phyloP scores from a whole-genome alignment of 305 asterid species.

The Fraxinus angustifolia region DNA sequence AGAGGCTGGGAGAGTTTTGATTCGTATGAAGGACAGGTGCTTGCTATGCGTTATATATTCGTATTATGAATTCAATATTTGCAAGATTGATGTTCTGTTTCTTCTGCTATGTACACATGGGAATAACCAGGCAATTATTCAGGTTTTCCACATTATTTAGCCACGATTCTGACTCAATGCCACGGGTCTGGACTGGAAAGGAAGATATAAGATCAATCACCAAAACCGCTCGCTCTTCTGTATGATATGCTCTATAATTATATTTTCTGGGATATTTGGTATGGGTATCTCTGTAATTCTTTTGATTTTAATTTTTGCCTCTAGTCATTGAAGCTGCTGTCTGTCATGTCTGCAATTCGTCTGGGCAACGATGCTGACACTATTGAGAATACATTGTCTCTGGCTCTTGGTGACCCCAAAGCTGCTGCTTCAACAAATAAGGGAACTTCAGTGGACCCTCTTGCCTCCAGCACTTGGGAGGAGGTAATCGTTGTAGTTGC shows the following conservation, averaged over 20 bases:
- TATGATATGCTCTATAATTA: constrained; percentile 40
- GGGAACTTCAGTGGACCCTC: constrained; percentile 67
- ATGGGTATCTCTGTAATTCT: background rate
- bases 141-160: constrained; percentile 88
- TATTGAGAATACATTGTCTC: constrained; percentile 70
- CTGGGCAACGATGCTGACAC: constrained; percentile 70
- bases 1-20: constrained; percentile 89
- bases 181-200: constrained; percentile 98
- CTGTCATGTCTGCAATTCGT: constrained; percentile 93
- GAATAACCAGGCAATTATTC: constrained; percentile 23
- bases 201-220: constrained; percentile 98
- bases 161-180: constrained; percentile 94
- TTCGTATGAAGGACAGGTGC: constrained; percentile 95
- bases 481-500: constrained; percentile 47
- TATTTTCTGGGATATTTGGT: constrained; percentile 18
- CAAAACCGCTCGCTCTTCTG: constrained; percentile 92
- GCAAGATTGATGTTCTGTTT: constrained; percentile 1
- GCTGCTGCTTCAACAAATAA: constrained; percentile 50
- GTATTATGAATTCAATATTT: constrained; percentile 11
- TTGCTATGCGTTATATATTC: background rate
- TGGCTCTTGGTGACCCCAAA: constrained; percentile 73
- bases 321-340: constrained; percentile 87
- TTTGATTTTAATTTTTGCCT: constrained; percentile 3
- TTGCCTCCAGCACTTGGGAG: constrained; percentile 96
- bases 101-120: constrained; percentile 13